Evolutionary conservation across 1,284 basidiomycete species (phyloP), one percentile per base, ranked within the genome.

Genomic region (Austroboletus novae-zelandiae): DNA sequence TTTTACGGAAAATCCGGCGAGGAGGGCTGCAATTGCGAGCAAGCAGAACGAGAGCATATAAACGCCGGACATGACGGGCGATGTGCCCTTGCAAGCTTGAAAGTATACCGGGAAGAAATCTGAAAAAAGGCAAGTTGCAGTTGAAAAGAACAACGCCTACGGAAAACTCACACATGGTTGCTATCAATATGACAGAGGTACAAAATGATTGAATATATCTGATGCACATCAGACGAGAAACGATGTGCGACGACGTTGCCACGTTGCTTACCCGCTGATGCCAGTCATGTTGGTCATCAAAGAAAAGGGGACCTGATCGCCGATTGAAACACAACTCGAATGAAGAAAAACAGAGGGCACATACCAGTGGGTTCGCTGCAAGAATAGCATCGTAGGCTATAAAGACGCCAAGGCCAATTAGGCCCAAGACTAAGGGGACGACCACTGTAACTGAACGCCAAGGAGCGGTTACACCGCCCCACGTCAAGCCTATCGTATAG

Each of bases 201-300:
- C 41, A 45, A 20, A 51, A 55, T 18, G 53, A 39, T 36, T 58
- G 56, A 14, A 48, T n/a, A 15, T 58, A 57, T 47, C 56, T 58
- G 18, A 11, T 5, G n/a, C 9, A 36, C 17, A 9, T 1, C 3
- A 5, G 10, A 31, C 13, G 23, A 10, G 20, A 9, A 3, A 9
- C 9, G 25, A 9, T 35, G 10, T 8, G 13, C 10, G 6, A 43
- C 1, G 14, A 23, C 20, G 20, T 23, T 23, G 20, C 5, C 20
- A 20, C 34, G 25, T 20, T 18, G 7, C 57, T 42, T 36, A 59
- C 54, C 57, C 57, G 23, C 57, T 58, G 31, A 51, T 15, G 25
- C 54, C 50, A 8, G 57, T 58, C 31, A 40, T 1, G 17, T 58
- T 60, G 25, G 50, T 57, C 48, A 60, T 34, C 31, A 60, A 3